Conservation (phyloP, 148 eudicot species). For the Fagopyrum esculentum region DNA sequence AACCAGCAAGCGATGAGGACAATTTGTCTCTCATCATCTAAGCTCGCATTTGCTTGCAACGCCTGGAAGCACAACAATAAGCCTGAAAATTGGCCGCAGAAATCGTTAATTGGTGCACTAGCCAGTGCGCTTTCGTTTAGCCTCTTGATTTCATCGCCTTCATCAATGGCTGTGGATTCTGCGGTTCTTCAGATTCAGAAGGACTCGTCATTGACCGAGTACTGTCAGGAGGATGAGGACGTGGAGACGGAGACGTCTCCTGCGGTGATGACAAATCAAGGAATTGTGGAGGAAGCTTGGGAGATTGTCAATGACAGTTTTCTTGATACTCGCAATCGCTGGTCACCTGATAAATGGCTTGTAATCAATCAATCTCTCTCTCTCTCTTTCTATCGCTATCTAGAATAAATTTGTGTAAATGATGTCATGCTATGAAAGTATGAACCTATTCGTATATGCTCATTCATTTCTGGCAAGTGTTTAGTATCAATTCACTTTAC, state of each 20-base stretch:
- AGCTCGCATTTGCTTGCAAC: constrained; percentile 9
- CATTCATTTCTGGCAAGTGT: neutral
- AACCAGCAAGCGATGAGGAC: constrained; percentile 1
- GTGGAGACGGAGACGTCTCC: constrained; percentile 22
- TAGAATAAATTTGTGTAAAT: neutral
- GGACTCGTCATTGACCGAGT: constrained; percentile 14
- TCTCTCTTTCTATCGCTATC: constrained; percentile 5
- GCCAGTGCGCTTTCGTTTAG: constrained; percentile 35
- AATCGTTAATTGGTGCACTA: constrained; percentile 25
- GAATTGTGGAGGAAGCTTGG: constrained; percentile 92
- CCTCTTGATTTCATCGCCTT: constrained; percentile 31
- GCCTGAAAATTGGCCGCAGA: constrained; percentile 20
- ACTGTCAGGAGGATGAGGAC: constrained; percentile 41
- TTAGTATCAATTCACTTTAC: neutral
- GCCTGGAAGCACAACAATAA: constrained; percentile 1
- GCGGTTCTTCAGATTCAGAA: neutral
- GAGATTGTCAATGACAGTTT: constrained; percentile 73
- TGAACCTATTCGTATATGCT: neutral
- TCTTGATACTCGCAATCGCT: constrained; percentile 42
- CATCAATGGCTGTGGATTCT: constrained; percentile 23
- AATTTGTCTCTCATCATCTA: neutral
- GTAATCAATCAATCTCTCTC: constrained; percentile 28
- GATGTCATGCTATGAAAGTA: too few species aligned
- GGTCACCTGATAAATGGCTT: constrained; percentile 85
- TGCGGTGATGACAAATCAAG: constrained; percentile 37